Evolutionary conservation across 768 basidiomycete species (phyloP).

Genomic region (Lentinus brumalis): DNA sequence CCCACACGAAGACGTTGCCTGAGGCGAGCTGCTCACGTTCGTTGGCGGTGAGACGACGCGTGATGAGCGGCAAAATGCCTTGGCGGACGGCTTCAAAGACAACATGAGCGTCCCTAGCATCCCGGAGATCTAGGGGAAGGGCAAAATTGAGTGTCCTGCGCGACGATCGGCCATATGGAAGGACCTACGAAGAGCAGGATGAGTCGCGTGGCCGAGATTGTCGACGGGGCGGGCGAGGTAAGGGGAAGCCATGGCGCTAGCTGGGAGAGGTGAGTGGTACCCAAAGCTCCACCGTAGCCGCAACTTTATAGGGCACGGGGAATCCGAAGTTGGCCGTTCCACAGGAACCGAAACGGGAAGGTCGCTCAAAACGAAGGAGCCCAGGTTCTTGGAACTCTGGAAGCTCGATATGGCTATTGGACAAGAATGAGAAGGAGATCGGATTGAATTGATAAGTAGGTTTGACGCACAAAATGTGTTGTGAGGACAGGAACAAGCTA

Average conservation of each 20-base stretch:
- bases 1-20: constrained; percentile 85
- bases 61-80: constrained; percentile 69
- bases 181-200: constrained; percentile 34
- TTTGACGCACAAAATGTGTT: constrained; percentile 15
- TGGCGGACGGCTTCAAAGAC: constrained; percentile 76
- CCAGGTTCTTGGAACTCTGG: constrained; percentile 15
- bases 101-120: constrained; percentile 78
- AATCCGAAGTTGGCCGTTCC: constrained; percentile 23
- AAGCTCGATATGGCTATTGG: constrained; percentile 14
- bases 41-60: constrained; percentile 64
- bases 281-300: constrained; percentile 14
- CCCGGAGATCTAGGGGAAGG: constrained; percentile 55
- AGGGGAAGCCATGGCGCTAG: constrained; percentile 14
- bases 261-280: constrained; percentile 9
- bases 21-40: constrained; percentile 71
- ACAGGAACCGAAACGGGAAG: constrained; percentile 26
- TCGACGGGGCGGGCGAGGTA: constrained; percentile 12
- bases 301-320: constrained; percentile 24
- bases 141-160: neutral
- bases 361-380: constrained; percentile 17
- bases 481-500: constrained; percentile 10
- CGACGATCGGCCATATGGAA: neutral
- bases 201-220: constrained; percentile 27
- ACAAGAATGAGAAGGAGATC: constrained; percentile 19
- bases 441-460: constrained; percentile 13